A percentile compares a stretch with the other conserved stretches of the same genome.
phyloP scores from a whole-genome alignment of 257 asterid genomes.

The Capsicum chinense region DNA sequence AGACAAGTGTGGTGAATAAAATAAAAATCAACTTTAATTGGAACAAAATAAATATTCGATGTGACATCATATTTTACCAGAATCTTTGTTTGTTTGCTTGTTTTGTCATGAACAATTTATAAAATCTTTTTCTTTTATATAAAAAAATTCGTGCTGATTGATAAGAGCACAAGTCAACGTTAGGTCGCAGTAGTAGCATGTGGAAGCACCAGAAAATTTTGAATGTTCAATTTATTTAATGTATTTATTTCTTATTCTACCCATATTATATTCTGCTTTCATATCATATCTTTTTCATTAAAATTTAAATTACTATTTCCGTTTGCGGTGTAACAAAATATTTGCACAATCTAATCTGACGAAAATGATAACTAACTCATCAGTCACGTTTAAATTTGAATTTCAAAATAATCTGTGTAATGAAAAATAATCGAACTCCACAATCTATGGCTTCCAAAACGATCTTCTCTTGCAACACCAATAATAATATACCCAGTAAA shows the following conservation, averaged over 20 bases:
- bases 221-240: not conserved
- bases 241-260: not conserved
- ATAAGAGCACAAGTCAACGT: conserved; percentile 19
- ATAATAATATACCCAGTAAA: no score
- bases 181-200: conserved; percentile 1
- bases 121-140: not conserved
- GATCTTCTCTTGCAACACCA: no score
- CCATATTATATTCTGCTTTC: not conserved
- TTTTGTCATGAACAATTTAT: not conserved
- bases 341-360: not conserved
- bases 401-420: not conserved
- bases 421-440: not conserved
- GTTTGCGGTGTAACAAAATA: not conserved
- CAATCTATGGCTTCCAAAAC: no score
- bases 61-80: not conserved
- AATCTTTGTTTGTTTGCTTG: not conserved
- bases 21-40: not conserved
- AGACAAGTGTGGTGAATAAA: conserved; percentile 9
- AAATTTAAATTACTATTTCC: not conserved
- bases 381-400: not conserved
- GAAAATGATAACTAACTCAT: no score
- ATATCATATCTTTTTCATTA: not conserved
- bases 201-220: not conserved
- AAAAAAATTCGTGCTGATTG: not conserved
- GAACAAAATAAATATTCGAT: not conserved